Evolutionary conservation across 352 stramenopile genomes (phyloP), one percentile per base, ranked within the genome.

Genomic region (Achlya hypogyna): DNA sequence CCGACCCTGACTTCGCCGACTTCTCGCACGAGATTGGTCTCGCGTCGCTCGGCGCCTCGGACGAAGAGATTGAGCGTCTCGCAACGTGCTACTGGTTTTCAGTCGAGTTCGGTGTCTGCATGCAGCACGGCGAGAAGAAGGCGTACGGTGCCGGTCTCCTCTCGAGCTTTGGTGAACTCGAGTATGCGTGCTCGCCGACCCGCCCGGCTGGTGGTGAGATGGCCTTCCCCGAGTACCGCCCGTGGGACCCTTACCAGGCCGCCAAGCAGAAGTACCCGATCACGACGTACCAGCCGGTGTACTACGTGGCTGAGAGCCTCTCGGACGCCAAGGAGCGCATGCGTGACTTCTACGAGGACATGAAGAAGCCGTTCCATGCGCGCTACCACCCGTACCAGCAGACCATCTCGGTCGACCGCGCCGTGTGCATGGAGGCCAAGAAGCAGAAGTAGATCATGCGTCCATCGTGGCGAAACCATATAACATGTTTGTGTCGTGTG

Each of bases 31-130:
- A 98, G 75, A 98, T 99, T 72, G 96, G 96, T 18, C 74, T 99
- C 31, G 96, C 96, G 22, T 98, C 88, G 59, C 79, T 99, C 5
- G 96, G 96, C 59, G 96, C 96, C 4, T 96, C 79, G 14, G 96
- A 99, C 56, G 93, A 98, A 74, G 95, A 99, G 69, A 96, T 99
- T 28, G 71, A 93, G 64, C 80, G 81, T 45, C 81, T 99, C 23
- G 96, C 96, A 0, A 95, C 90, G 70, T 98, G 93, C 79, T 99
- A 99, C 81, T 99, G 96, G 96, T 97, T 98, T 81, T 98, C 91
- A 9, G 95, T 99, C 18, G 96, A 99, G 78, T 99, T 98, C 69
- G 96, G 96, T 8, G 53, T 99, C 32, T 98, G 88, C 70, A 88
- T 89, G 65, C 86, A 98, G 72, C 82, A 90, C 71, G 93, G 90